Evolutionary conservation across 1,284 basidiomycete genomes (phyloP).

Genomic region (Cutaneotrichosporon sp.): DNA sequence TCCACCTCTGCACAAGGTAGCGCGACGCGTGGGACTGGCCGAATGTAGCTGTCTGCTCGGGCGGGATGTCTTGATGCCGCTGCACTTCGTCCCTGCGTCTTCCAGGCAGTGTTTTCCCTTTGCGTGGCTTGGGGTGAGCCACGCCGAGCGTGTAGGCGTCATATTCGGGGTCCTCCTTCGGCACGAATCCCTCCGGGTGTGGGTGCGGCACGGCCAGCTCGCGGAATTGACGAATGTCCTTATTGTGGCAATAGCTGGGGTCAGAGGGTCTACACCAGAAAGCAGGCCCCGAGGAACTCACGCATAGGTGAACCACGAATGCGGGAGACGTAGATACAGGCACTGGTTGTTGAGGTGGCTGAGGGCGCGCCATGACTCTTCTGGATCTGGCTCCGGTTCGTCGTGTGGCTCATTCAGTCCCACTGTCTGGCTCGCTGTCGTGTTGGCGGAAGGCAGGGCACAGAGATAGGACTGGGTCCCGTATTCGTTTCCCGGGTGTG

Average conservation of each 20-base stretch:
- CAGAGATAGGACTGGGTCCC: conserved; percentile 38
- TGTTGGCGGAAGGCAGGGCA: conserved; percentile 35
- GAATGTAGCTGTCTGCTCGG: conserved; percentile 28
- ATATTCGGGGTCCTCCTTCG: conserved; percentile 63
- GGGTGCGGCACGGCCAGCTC: conserved; percentile 59
- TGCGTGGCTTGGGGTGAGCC: conserved; percentile 21
- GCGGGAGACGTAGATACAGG: conserved; percentile 44
- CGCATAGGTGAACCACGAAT: conserved; percentile 87
- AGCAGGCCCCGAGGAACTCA: conserved; percentile 16
- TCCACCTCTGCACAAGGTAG: conserved; percentile 83
- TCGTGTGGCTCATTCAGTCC: conserved; percentile 21
- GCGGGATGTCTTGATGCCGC: conserved; percentile 3
- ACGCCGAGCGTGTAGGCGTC: conserved; percentile 46
- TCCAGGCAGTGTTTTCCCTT: not conserved
- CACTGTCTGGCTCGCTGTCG: conserved; percentile 25
- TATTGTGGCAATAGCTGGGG: conserved; percentile 73
- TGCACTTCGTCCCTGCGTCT: not conserved
- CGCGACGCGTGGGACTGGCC: conserved; percentile 51
- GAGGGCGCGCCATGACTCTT: conserved; percentile 42
- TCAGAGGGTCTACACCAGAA: not conserved
- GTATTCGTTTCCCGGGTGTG: conserved; percentile 15
- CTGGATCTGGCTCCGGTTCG: conserved; percentile 41
- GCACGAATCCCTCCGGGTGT: conserved; percentile 60
- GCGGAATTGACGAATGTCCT: conserved; percentile 82
- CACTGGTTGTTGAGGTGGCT: conserved; percentile 50